Evolutionary conservation across 1,139 yeast species (phyloP).

Genomic region (Zygoascus sp.): DNA sequence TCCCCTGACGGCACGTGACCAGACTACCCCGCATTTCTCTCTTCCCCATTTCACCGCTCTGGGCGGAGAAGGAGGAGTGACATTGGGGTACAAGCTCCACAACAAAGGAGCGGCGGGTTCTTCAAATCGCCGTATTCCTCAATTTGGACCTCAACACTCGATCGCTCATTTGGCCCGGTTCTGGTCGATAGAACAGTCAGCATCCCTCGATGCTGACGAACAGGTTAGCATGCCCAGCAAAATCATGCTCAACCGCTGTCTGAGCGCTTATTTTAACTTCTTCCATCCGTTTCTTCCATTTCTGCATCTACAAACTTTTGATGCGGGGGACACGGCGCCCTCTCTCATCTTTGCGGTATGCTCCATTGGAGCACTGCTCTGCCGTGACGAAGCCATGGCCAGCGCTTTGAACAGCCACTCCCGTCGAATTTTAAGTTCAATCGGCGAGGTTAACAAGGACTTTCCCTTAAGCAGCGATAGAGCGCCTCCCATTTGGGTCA

Average conservation of each 20-base stretch:
- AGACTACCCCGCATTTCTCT: background rate
- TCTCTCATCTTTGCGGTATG: constrained; percentile 34
- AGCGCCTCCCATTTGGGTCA: constrained; percentile 28
- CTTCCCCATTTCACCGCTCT: constrained; percentile 1
- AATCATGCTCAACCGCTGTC: constrained; percentile 30
- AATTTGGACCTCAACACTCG: constrained; percentile 22
- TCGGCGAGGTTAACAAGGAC: constrained; percentile 24
- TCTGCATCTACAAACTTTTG: constrained; percentile 34
- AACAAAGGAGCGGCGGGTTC: background rate
- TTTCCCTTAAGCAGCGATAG: constrained; percentile 22
- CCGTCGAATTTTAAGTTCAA: constrained; percentile 25
- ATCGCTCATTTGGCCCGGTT: constrained; percentile 21
- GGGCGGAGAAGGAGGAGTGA: background rate
- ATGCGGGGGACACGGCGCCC: constrained; percentile 31
- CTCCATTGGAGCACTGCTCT: constrained; percentile 35
- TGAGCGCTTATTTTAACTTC: constrained; percentile 33
- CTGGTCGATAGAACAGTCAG: constrained; percentile 14
- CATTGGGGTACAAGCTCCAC: background rate
- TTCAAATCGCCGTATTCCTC: constrained; percentile 19
- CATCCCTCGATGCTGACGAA: constrained; percentile 9
- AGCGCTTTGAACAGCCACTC: constrained; percentile 28
- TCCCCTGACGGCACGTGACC: constrained; percentile 1
- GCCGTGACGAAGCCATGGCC: constrained; percentile 32
- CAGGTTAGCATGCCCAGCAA: constrained; percentile 25
- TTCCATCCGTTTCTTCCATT: constrained; percentile 37